Evolutionary conservation across 192 early-diverging fungal species (phyloP).

Genomic region (Borealophlyctis nickersoniae): DNA sequence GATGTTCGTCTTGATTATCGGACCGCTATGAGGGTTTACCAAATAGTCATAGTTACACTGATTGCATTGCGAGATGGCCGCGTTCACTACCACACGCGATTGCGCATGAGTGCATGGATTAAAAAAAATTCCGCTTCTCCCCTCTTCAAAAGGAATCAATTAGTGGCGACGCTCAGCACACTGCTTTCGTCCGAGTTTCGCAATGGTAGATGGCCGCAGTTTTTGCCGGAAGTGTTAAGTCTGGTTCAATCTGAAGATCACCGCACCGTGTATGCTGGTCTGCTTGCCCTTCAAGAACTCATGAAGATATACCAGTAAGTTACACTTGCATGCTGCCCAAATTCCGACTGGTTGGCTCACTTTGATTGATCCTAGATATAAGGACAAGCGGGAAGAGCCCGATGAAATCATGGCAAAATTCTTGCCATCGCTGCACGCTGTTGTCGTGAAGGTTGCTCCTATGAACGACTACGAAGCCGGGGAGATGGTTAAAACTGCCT

Average conservation of each 20-base stretch:
- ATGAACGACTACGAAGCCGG: slow-evolving; percentile 71
- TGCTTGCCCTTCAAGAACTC: slow-evolving; percentile 75
- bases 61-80: too few species aligned
- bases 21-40: not conserved
- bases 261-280: slow-evolving; percentile 68
- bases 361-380: slow-evolving; percentile 9
- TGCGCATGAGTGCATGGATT: not conserved
- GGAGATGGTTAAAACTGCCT: slow-evolving; percentile 77
- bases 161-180: slow-evolving; percentile 70
- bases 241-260: slow-evolving; percentile 65
- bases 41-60: slow-evolving; percentile 5
- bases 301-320: slow-evolving; percentile 75
- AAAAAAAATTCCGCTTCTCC: not conserved
- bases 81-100: too few species aligned
- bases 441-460: slow-evolving; percentile 63
- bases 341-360: not conserved
- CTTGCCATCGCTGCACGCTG: slow-evolving; percentile 74
- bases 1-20: slow-evolving; percentile 1
- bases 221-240: slow-evolving; percentile 61
- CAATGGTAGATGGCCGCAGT: slow-evolving; percentile 67
- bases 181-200: slow-evolving; percentile 80
- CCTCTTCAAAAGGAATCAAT: slow-evolving; percentile 47
- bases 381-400: slow-evolving; percentile 62
- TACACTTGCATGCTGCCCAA: slow-evolving; percentile 8
- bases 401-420: slow-evolving; percentile 69